These are phyloP conservation scores for Albugo laibachii DNA, from an alignment of 352 stramenopile species.

Conservation along the genomic window DNA sequence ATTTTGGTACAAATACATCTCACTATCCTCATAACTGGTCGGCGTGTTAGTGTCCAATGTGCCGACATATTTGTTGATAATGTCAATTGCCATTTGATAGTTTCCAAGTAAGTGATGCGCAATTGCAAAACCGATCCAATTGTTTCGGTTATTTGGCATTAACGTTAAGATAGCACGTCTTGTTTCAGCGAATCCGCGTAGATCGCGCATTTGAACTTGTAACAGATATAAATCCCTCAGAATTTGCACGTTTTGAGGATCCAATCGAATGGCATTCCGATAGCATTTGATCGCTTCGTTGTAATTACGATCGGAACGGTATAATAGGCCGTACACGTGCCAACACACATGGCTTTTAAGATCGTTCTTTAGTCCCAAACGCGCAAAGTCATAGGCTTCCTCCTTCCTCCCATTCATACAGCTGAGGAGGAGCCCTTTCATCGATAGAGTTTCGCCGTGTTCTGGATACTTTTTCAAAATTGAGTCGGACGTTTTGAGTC, in stretches of 20 bases:
- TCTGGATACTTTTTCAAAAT: conserved; percentile 96
- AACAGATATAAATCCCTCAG: conserved; percentile 91
- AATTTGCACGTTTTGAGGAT: conserved; percentile 95
- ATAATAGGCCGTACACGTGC: conserved; percentile 95
- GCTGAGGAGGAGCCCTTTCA: conserved; percentile 95
- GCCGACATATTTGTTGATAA: conserved; percentile 92
- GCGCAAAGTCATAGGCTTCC: conserved; percentile 93
- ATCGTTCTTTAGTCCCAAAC: conserved; percentile 85
- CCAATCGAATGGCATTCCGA: conserved; percentile 90
- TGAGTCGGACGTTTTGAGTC: conserved; percentile 84
- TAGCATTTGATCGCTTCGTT: conserved; percentile 97
- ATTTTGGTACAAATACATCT: conserved; percentile 95
- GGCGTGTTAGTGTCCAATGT: conserved; percentile 51
- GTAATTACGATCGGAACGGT: conserved; percentile 95
- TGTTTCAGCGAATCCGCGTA: conserved; percentile 88
- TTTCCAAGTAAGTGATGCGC: conserved; percentile 89
- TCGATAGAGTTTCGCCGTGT: conserved; percentile 93
- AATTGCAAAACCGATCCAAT: conserved; percentile 95
- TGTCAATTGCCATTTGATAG: conserved; percentile 82
- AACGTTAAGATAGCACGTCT: conserved; percentile 84
- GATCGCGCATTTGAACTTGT: conserved; percentile 85
- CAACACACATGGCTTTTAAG: conserved; percentile 93
- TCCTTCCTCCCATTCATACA: conserved; percentile 82
- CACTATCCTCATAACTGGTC: conserved; percentile 86
- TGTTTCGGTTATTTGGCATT: conserved; percentile 87